These are phyloP conservation scores for Hemisphaericaspora nanyangensis DNA, from an alignment of 805 yeast genomes.

Conservation along the genomic window DNA sequence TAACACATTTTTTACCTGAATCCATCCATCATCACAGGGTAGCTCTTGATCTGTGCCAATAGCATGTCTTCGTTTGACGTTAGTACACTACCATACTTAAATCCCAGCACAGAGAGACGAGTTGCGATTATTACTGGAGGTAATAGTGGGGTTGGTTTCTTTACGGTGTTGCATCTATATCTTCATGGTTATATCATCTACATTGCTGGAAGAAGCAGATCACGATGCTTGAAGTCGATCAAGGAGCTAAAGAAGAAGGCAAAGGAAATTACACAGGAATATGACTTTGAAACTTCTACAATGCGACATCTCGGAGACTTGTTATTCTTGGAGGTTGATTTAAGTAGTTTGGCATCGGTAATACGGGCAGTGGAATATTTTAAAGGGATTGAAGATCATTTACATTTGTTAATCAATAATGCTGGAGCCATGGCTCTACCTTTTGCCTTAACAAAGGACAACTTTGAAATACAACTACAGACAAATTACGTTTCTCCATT, in stretches of 20 bases:
- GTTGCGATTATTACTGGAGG: constrained; percentile 81
- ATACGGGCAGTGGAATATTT: constrained; percentile 45
- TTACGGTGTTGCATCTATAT: constrained; percentile 68
- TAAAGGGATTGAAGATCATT: constrained; percentile 39
- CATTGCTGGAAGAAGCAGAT: constrained; percentile 64
- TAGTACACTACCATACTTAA: constrained; percentile 53
- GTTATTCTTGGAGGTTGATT: constrained; percentile 35
- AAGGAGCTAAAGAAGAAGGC: constrained; percentile 57
- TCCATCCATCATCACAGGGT: no score
- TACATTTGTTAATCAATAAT: constrained; percentile 68
- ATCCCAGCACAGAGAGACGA: constrained; percentile 52
- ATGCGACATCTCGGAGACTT: constrained; percentile 33
- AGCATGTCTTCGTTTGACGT: constrained; percentile 2
- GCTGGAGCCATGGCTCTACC: constrained; percentile 85
- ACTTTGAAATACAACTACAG: constrained; percentile 76
- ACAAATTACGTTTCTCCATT: constrained; percentile 77
- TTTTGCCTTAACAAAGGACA: constrained; percentile 56
- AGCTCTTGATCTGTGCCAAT: no score
- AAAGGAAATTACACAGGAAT: constrained; percentile 16
- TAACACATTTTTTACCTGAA: no score
- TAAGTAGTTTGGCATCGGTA: constrained; percentile 30
- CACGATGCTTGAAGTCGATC: constrained; percentile 55
- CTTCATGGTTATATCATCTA: constrained; percentile 76
- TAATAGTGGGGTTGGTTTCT: constrained; percentile 77
- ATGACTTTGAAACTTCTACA: constrained; percentile 17